These are phyloP conservation scores for Penicillium sp. DNA, from an alignment of 2,329 filamentous ascomycete genomes.

Conservation along the genomic window DNA sequence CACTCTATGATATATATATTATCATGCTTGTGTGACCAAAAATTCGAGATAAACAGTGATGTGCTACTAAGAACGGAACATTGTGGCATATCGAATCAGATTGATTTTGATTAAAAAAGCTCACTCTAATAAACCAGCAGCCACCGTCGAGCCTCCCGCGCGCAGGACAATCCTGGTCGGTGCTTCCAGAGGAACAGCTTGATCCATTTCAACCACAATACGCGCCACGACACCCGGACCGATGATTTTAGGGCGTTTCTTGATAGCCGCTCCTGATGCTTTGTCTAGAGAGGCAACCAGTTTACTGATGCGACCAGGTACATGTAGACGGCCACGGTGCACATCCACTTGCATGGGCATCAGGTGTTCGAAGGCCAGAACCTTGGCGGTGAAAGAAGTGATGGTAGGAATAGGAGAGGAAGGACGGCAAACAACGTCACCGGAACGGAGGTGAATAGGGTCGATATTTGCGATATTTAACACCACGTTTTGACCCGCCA, in stretches of 20 bases:
- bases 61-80: background rate
- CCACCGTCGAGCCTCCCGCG: slow-evolving; percentile 77
- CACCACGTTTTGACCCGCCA: slow-evolving; percentile 83
- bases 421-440: slow-evolving; percentile 79
- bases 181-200: slow-evolving; percentile 73
- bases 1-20: background rate
- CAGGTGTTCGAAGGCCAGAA: slow-evolving; percentile 84
- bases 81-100: background rate
- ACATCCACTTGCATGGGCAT: slow-evolving; percentile 88
- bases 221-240: slow-evolving; percentile 75
- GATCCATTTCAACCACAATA: slow-evolving; percentile 70
- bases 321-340: slow-evolving; percentile 79
- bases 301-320: slow-evolving; percentile 68
- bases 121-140: slow-evolving; percentile 75
- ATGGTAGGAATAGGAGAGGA: slow-evolving; percentile 66
- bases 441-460: slow-evolving; percentile 73
- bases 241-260: slow-evolving; percentile 82
- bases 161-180: slow-evolving; percentile 79
- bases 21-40: background rate
- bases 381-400: slow-evolving; percentile 74
- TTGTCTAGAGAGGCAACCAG: slow-evolving; percentile 77
- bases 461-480: slow-evolving; percentile 86
- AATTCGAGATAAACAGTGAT: background rate
- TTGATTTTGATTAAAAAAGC: background rate
- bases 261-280: slow-evolving; percentile 67